Evolutionary conservation across 108 stramenopile species (phyloP).

Genomic region (Craspedostauros australis): DNA sequence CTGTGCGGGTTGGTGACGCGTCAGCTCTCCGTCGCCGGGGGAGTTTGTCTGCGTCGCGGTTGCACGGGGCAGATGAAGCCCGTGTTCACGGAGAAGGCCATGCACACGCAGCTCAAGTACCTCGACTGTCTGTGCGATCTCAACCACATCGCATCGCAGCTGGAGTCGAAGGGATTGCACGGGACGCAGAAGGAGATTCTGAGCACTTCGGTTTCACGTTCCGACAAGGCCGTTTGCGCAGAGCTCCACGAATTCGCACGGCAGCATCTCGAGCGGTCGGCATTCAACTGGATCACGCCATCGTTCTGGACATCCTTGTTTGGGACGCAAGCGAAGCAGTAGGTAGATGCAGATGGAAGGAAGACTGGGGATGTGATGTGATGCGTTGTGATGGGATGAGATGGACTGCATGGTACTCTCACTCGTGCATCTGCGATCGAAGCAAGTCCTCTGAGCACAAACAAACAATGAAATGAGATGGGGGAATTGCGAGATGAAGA

Average conservation of each 20-base stretch:
- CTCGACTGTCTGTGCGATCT: slow-evolving; percentile 74
- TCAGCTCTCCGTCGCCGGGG: slow-evolving; percentile 72
- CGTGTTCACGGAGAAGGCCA: slow-evolving; percentile 35
- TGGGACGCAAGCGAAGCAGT: slow-evolving; percentile 21
- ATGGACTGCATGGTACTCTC: no score
- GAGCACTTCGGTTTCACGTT: slow-evolving; percentile 31
- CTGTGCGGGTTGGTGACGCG: slow-evolving; percentile 69
- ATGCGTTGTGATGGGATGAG: no score
- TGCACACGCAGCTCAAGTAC: slow-evolving; percentile 82
- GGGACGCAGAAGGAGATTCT: slow-evolving; percentile 36
- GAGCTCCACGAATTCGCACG: slow-evolving; percentile 28
- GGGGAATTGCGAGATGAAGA: no score
- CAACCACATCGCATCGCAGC: slow-evolving; percentile 56
- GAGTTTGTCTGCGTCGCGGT: slow-evolving; percentile 57
- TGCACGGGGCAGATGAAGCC: slow-evolving; percentile 68
- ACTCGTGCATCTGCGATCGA: no score
- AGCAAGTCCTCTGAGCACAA: no score
- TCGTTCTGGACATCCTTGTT: slow-evolving; percentile 60
- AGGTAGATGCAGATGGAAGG: no score
- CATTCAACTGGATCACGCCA: slow-evolving; percentile 69
- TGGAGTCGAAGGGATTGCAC: slow-evolving; percentile 13
- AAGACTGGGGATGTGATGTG: no score
- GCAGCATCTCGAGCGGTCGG: slow-evolving; percentile 23
- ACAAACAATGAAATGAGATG: no score
- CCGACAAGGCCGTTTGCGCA: slow-evolving; percentile 36